Base-by-base conservation (phyloP, 2,329 filamentous ascomycete species). In the Scedosporium boydii region DNA sequence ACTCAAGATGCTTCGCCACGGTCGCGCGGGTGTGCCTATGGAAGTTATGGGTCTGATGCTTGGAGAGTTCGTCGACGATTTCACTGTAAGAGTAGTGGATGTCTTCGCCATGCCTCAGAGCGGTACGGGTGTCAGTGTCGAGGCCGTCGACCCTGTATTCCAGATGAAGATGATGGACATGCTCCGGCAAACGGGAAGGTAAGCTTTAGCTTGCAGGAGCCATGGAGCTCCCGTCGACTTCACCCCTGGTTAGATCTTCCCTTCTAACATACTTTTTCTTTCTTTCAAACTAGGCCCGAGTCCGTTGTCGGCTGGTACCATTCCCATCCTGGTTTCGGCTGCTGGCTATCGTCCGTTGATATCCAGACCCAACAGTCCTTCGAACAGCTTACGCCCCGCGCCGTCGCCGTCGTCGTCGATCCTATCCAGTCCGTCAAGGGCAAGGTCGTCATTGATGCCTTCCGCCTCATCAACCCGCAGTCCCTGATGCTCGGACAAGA, bases 81-180 rank as follows among this genome's bases (percentile, higher is more conserved):
- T 82, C 1, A 68, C 95, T 64, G 95, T 99, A 66, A 89, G 93
- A 68, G 95, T 99, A 14, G 93, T 98, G 68, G 95, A 99, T 77
- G 95, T 99, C 29, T 99, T 99, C 77, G 95, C 95, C 64, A 99
- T 99, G 95, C 95, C 95, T 21, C 95, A 99, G 75, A 97, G 93
- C 69, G 95, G 95, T 78, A 99, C 95, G 1, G 95, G 95, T 69
- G 95, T 99, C 69, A 96, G 91, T 77, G 95, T 99, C 70, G 95
- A 99, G 78, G 96, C 95, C 60, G 95, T 99, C 66, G 95, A 99
- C 74, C 92, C 93, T 9, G 95, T 99, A 41, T 99, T 99, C 77
- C 95, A 99, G 80, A 97, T 92, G 71, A 99, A 97, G 83, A 99
- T 99, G 95, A 99, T 99, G 95, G 95, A 99, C 75, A 98, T 99